Base-by-base conservation (phyloP, 805 yeast genomes). In the Schizosaccharomyces lindneri region DNA sequence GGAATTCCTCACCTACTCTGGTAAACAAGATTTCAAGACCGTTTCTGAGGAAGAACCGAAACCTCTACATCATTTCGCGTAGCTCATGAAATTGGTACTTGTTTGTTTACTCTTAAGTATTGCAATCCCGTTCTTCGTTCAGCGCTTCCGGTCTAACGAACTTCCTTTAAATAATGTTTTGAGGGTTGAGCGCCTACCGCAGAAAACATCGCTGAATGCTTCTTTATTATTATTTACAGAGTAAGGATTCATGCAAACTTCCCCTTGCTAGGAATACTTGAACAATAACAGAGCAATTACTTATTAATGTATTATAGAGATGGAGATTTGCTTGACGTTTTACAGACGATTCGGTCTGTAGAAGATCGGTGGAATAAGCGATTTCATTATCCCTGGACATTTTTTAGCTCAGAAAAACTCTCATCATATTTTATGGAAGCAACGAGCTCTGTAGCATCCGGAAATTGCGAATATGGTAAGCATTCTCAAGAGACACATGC, bases 321-420 rank as follows among this genome's bases (percentile, higher is more conserved):
- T 71, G 67, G 73, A 32, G 95, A 86, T 67, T 69, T 84, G 64
- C 68, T 73, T 65, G 76, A 75, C n/a, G 73, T 85, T 61, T 64
- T 83, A 43, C 76, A 74, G 59, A 80, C 93, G 4, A 82, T 87
- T 63, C 76, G 83, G 62, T 75, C 78, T 63, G 79, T 86, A 48
- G 95, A 87, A 74, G 87, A 84, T 70, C 78, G 89, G 62, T 88
- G 87, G 74, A 88, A 90, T 74, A 71, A 72, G 61, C 74, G 81
- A 64, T 88, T 69, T 73, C 80, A 85, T 65, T 89, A 89, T 70
- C 95, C 87, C 70, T 89, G 96, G 96, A 89, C 88, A 17, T 89
- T 89, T 71, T 74, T 90, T 66, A 90, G 90, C 72, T 89, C 89
- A 70, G 81, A 79, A 62, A 81, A 78, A 29, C 89, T 87, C 70